These are phyloP conservation scores for Cystofilobasidium capitatum DNA, from an alignment of 768 basidiomycete species.

Conservation along the genomic window DNA sequence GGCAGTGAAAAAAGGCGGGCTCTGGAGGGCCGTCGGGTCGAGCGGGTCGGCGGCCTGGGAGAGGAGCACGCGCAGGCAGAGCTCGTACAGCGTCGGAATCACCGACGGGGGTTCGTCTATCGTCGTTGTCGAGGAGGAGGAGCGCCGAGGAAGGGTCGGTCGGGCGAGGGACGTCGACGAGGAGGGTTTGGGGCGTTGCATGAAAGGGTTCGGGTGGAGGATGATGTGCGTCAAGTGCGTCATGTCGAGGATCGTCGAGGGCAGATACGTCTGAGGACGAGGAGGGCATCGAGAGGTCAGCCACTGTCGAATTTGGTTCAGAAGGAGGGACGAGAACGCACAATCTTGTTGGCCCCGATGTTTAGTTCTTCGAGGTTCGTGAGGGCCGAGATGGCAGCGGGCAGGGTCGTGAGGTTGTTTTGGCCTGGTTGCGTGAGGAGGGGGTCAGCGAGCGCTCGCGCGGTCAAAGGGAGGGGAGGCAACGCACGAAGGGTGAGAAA, in stretches of 20 bases:
- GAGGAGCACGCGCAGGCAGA: conserved; percentile 1
- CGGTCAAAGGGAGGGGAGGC: neutral
- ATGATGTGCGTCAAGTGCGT: neutral
- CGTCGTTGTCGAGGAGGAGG: neutral
- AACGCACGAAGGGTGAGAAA: neutral
- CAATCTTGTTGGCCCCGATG: neutral
- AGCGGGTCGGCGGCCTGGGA: neutral
- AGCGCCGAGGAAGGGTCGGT: neutral
- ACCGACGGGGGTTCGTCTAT: neutral
- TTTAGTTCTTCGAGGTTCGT: neutral
- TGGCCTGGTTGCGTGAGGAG: neutral
- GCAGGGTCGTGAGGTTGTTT: neutral
- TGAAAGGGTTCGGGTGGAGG: neutral
- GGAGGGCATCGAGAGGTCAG: neutral
- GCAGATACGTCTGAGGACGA: neutral
- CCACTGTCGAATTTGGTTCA: neutral
- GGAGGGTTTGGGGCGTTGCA: neutral
- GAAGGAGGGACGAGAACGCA: neutral
- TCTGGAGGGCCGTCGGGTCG: neutral
- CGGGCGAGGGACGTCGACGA: neutral
- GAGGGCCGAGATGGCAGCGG: neutral
- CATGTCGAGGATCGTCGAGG: conserved; percentile 1
- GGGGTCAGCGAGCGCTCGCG: neutral
- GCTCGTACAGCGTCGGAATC: neutral
- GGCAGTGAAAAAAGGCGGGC: neutral